Base-by-base conservation (phyloP, 768 basidiomycete species). In the Filobasidium wieringae region DNA sequence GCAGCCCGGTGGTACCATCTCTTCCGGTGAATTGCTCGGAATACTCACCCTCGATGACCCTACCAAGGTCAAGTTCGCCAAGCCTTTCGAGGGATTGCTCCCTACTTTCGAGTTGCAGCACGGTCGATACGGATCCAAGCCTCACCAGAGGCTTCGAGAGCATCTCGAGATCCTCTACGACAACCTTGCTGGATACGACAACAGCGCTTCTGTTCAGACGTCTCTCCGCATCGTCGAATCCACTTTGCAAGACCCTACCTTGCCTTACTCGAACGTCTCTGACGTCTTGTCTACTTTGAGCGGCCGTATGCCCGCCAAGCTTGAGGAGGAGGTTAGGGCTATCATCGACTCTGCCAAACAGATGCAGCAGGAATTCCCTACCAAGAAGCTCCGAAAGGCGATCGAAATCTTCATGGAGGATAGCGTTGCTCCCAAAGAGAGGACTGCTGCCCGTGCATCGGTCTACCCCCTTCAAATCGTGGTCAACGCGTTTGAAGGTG, bases 31-130 rank as follows among this genome's bases (percentile, higher is more conserved):
- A 73, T 91, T 99, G 57, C 83, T 99, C 58, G 95, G 95, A 75
- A 92, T 97, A 67, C 80, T 97, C 57, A 88, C 90, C 8, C 82
- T 97, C 57, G 95, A 97, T 68, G 92, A 97, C 72, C 95, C 93
- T 36, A 81, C 82, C 58, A 89, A 90, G 57, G 95, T 97, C 70
- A 95, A 89, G 71, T 93, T 97, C 70, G 93, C 95, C 58, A 96
- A 93, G 76, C 93, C 93, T 1, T 97, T 96, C 72, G 91, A 96
- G 68, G 91, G 90, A 53, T 84, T 91, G 41, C 82, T 97, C 11
- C 88, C 93, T 15, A 66, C 82, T 17, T 84, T 91, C 80, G 95
- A 93, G 27, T 77, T 82, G 30, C 91, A 92, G 40, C 66, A 72
- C 59, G 83, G 81, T 58, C 84, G 93, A 58, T 76, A 86, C 60